Conservation (phyloP, 2,329 filamentous ascomycete species). For the Chalaropsis thielavioides region DNA sequence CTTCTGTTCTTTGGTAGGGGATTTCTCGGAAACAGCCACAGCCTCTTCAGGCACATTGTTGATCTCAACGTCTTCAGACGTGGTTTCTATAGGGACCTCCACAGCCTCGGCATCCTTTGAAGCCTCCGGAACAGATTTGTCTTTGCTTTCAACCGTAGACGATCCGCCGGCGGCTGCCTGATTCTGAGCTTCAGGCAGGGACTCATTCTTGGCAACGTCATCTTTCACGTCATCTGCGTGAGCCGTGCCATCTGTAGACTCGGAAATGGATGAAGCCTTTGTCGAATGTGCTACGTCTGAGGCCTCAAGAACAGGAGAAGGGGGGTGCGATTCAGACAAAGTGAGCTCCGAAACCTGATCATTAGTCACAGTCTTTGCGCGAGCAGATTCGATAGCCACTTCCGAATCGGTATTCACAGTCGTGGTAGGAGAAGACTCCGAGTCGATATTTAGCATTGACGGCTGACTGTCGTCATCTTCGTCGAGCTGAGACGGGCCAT, state of each 20-base stretch:
- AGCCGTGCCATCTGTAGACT: constrained; percentile 46
- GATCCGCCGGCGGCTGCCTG: background rate
- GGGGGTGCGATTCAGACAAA: constrained; percentile 41
- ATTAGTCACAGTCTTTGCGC: constrained; percentile 25
- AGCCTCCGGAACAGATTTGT: background rate
- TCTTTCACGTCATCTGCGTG: constrained; percentile 28
- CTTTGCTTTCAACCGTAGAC: constrained; percentile 13
- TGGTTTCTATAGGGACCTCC: constrained; percentile 7
- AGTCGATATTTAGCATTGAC: constrained; percentile 28
- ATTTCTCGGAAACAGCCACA: background rate
- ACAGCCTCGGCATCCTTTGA: background rate
- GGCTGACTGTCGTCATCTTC: constrained; percentile 23
- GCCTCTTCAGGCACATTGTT: background rate
- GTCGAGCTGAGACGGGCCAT: constrained; percentile 20
- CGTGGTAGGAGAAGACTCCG: constrained; percentile 2
- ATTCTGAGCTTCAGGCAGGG: background rate
- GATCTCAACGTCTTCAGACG: constrained; percentile 1
- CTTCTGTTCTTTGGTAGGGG: background rate
- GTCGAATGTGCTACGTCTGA: constrained; percentile 47
- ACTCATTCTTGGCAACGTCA: background rate
- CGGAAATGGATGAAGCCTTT: constrained; percentile 48
- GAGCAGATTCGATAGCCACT: constrained; percentile 35
- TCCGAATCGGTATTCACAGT: constrained; percentile 37
- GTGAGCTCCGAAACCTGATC: constrained; percentile 36
- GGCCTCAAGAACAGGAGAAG: constrained; percentile 38